Evolutionary conservation across 2,329 filamentous ascomycete genomes (phyloP).

Genomic region (Fusarium humuli): DNA sequence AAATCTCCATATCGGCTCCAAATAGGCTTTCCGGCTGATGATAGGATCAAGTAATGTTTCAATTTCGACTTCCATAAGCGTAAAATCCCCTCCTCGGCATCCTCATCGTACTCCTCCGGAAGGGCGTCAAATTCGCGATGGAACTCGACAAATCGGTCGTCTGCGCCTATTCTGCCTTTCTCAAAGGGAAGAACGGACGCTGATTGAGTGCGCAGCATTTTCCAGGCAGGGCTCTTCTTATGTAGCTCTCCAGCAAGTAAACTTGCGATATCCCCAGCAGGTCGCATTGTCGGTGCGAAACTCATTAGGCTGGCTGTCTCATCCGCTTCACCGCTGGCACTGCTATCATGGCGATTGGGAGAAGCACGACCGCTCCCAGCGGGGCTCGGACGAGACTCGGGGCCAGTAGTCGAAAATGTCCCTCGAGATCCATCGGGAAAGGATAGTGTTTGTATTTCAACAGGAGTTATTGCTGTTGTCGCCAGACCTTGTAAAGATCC

Average conservation of each 20-base stretch:
- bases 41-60: constrained; percentile 97
- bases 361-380: constrained; percentile 56
- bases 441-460: constrained; percentile 82
- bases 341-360: constrained; percentile 49
- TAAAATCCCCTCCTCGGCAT: constrained; percentile 68
- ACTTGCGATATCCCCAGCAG: constrained; percentile 80
- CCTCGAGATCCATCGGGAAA: constrained; percentile 77
- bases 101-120: constrained; percentile 62
- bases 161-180: constrained; percentile 55
- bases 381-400: constrained; percentile 53
- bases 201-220: constrained; percentile 72
- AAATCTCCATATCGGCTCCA: constrained; percentile 96
- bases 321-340: constrained; percentile 62
- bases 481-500: constrained; percentile 69
- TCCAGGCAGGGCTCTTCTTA: constrained; percentile 75
- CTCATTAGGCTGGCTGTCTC: constrained; percentile 76
- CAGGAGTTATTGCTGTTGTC: constrained; percentile 85
- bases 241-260: constrained; percentile 79
- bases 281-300: constrained; percentile 71
- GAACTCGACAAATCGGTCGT: constrained; percentile 74
- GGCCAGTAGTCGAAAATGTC: constrained; percentile 63
- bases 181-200: constrained; percentile 72
- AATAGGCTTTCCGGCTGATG: constrained; percentile 95
- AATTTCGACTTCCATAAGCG: constrained; percentile 88
- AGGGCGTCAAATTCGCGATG: constrained; percentile 82